Evolutionary conservation across 805 yeast species (phyloP).

Genomic region (Nakazawaea wyomingensis): DNA sequence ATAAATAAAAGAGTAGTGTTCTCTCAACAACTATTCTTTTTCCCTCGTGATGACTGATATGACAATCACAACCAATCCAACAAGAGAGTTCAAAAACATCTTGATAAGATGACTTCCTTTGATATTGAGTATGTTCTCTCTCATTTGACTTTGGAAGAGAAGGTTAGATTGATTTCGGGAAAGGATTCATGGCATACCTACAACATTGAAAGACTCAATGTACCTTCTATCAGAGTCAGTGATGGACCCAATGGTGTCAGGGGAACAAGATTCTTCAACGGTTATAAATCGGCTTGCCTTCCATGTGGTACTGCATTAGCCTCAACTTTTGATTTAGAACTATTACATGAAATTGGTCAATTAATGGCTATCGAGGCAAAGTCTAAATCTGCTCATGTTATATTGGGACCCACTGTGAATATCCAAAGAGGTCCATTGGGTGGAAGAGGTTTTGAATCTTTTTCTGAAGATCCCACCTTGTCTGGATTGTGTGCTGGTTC

Average conservation of each 20-base stretch:
- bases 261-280: slow-evolving; percentile 36
- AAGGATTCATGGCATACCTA: slow-evolving; percentile 38
- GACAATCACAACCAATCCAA: no score
- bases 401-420: slow-evolving; percentile 32
- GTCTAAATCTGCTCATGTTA: slow-evolving; percentile 35
- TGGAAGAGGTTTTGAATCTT: slow-evolving; percentile 39
- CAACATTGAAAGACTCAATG: slow-evolving; percentile 26
- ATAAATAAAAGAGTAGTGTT: no score
- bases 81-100: neutral
- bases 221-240: slow-evolving; percentile 32
- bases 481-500: slow-evolving; percentile 43
- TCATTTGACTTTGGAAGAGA: slow-evolving; percentile 25
- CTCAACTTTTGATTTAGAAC: slow-evolving; percentile 36
- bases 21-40: no score
- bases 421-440: slow-evolving; percentile 41
- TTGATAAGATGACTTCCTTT: slow-evolving; percentile 1
- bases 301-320: slow-evolving; percentile 44
- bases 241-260: slow-evolving; percentile 49
- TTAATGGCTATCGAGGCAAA: slow-evolving; percentile 40
- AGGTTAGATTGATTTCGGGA: slow-evolving; percentile 25
- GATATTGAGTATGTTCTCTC: slow-evolving; percentile 14
- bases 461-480: slow-evolving; percentile 38
- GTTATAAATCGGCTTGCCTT: slow-evolving; percentile 38
- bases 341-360: slow-evolving; percentile 33
- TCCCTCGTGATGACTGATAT: no score